A percentile compares a stretch with the other conserved stretches of the same genome.
Conservation (phyloP, 2,329 filamentous ascomycete species). For the Penicillium aurantiogriseum region DNA sequence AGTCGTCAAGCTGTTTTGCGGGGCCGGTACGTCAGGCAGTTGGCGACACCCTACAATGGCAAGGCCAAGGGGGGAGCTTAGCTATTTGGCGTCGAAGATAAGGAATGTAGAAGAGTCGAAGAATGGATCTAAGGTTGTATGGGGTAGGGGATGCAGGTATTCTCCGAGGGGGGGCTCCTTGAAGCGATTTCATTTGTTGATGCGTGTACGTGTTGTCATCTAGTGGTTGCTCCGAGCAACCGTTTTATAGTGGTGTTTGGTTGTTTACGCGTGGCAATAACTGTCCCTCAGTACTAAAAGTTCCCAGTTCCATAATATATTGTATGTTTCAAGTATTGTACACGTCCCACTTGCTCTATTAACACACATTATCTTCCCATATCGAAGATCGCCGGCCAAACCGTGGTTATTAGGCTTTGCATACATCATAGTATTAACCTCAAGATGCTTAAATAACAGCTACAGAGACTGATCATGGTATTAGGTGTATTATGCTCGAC, state of each 20-base stretch:
- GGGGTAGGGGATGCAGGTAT: conserved; percentile 28
- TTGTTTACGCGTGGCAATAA: conserved; percentile 5
- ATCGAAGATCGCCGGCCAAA: background rate
- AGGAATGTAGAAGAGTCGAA: conserved; percentile 18
- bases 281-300: background rate
- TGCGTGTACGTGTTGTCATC: conserved; percentile 26
- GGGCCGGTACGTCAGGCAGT: conserved; percentile 23
- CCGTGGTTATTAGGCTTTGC: background rate
- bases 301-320: rapidly evolving
- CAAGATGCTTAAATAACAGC: background rate
- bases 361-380: conserved; percentile 4
- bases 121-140: conserved; percentile 30
- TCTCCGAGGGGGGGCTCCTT: conserved; percentile 25
- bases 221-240: conserved; percentile 38
- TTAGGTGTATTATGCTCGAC: background rate
- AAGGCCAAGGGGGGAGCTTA: conserved; percentile 20
- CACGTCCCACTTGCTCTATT: background rate
- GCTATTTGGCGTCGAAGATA: conserved; percentile 14
- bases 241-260: conserved; percentile 19
- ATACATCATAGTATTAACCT: background rate
- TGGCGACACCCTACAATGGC: conserved; percentile 19
- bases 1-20: conserved; percentile 15
- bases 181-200: conserved; percentile 30
- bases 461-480: background rate
- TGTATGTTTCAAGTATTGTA: conserved; percentile 1